A percentile compares a stretch with the other conserved stretches of the same genome.
These are phyloP conservation scores for Chalciporus sp. DNA, from an alignment of 1,284 basidiomycete genomes.

Conservation along the genomic window DNA sequence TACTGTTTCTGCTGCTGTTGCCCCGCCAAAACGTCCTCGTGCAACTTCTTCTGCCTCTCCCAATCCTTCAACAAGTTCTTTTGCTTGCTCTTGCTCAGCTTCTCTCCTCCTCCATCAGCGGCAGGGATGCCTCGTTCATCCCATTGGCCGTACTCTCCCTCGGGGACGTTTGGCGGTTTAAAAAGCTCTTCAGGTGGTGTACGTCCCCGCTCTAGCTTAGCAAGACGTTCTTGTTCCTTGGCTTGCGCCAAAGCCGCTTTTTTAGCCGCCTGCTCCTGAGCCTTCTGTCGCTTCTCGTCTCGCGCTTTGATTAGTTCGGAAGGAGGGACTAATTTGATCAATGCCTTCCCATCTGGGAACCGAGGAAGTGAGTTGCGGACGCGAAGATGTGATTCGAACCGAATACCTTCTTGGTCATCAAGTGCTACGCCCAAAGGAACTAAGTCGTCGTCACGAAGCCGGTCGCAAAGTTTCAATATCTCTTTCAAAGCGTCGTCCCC, in stretches of 20 bases:
- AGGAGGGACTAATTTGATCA: constrained; percentile 91
- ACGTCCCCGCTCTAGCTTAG: constrained; percentile 85
- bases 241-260: constrained; percentile 77
- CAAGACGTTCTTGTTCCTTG: constrained; percentile 77
- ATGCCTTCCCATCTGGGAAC: constrained; percentile 81
- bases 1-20: constrained; percentile 43
- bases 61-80: constrained; percentile 87
- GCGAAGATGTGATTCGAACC: not conserved
- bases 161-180: constrained; percentile 75
- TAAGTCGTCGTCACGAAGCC: constrained; percentile 87
- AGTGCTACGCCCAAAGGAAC: constrained; percentile 93
- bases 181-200: constrained; percentile 80
- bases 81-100: constrained; percentile 78
- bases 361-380: not conserved
- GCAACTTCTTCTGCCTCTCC: constrained; percentile 76
- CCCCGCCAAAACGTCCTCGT: constrained; percentile 75
- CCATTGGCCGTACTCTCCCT: constrained; percentile 77
- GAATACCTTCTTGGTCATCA: constrained; percentile 90
- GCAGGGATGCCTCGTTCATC: constrained; percentile 85
- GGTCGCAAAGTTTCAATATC: constrained; percentile 85
- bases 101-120: constrained; percentile 82
- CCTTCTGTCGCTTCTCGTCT: constrained; percentile 85
- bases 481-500: constrained; percentile 70
- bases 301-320: constrained; percentile 81
- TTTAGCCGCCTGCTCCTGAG: constrained; percentile 79